A percentile compares a stretch with the other conserved stretches of the same genome.
Evolutionary conservation across 768 basidiomycete species (phyloP).

Genomic region (Boletus tylopilopsis): DNA sequence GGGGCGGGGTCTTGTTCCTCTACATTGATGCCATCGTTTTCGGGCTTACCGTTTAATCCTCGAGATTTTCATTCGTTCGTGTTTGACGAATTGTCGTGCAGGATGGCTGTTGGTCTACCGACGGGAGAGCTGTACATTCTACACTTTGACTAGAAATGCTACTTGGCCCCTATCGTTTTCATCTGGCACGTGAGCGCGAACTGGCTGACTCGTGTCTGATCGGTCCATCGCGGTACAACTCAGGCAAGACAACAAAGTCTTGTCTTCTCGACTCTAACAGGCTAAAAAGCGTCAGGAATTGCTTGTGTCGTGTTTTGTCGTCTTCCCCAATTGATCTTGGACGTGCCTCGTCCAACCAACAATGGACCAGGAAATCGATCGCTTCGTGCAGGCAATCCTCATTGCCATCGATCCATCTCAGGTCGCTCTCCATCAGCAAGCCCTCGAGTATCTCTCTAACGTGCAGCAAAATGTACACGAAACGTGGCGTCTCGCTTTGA

Average conservation of each 20-base stretch:
- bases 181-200: slow-evolving; percentile 25
- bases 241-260: too few relatives aligned
- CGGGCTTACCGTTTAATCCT: slow-evolving; percentile 50
- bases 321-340: slow-evolving; percentile 14
- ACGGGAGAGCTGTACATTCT: slow-evolving; percentile 54
- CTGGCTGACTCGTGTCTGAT: slow-evolving; percentile 12
- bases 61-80: slow-evolving; percentile 43
- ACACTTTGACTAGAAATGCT: slow-evolving; percentile 26
- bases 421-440: slow-evolving; percentile 73
- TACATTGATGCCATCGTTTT: slow-evolving; percentile 42
- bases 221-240: neutral
- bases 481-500: slow-evolving; percentile 79
- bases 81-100: slow-evolving; percentile 55
- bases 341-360: slow-evolving; percentile 19
- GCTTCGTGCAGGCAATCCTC: slow-evolving; percentile 78
- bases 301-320: neutral
- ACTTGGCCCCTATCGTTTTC: slow-evolving; percentile 17
- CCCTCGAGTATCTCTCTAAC: slow-evolving; percentile 75
- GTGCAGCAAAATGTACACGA: slow-evolving; percentile 72
- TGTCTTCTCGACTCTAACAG: too few relatives aligned
- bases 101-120: slow-evolving; percentile 46
- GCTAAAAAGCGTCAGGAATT: neutral
- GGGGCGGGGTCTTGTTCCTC: slow-evolving; percentile 6
- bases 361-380: slow-evolving; percentile 77
- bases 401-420: slow-evolving; percentile 83